Base-by-base conservation (phyloP, 768 basidiomycete species). In the Macrolepiota dolichaula region DNA sequence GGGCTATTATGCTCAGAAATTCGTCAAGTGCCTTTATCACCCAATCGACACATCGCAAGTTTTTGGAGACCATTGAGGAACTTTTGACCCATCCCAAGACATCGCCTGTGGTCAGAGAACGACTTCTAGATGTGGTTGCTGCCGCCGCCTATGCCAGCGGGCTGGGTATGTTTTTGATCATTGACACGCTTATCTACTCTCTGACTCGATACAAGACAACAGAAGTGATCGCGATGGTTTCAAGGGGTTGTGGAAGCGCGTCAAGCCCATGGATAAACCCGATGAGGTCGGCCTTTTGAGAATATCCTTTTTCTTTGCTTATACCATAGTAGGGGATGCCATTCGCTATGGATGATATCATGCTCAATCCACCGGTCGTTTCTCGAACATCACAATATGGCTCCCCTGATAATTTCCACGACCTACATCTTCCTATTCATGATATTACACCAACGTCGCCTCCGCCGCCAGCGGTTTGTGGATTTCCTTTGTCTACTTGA, bases 1-100 rank as follows among this genome's bases (percentile, higher is more conserved):
- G 94, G 94, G 88, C 93, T 2, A 88, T 96, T 66, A 90, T 96
- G 88, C 81, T 96, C 38, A 85, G 86, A 29, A 95, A 96, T 68
- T 87, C 87, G 2, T 83, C 86, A 0, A 85, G 88, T 10, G 68
- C 83, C 13, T 94, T 95, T 67, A 82, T 92, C 37, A 72, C 80
- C 12, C 87, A 91, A 66, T 87, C 85, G 40, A 81, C 84, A 13
- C 79, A 86, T 35, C 85, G 86, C 67, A 94, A 94, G 70, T 94
- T 94, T 67, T 73, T 91, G 19, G 88, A 92, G 55, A 86, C 84
- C 1, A 75, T 94, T 17, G 92, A 94, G 62, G 90, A 93, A 17
- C 80, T 91, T 19, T 74, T 94, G 3, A 76, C 73, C 1, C 84
- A 82, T 0, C 67, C 83, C 0, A 79, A 83, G 47, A 92, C 92